Evolutionary conservation across 768 basidiomycete genomes (phyloP).

Genomic region (Boletus vinaceobasis): DNA sequence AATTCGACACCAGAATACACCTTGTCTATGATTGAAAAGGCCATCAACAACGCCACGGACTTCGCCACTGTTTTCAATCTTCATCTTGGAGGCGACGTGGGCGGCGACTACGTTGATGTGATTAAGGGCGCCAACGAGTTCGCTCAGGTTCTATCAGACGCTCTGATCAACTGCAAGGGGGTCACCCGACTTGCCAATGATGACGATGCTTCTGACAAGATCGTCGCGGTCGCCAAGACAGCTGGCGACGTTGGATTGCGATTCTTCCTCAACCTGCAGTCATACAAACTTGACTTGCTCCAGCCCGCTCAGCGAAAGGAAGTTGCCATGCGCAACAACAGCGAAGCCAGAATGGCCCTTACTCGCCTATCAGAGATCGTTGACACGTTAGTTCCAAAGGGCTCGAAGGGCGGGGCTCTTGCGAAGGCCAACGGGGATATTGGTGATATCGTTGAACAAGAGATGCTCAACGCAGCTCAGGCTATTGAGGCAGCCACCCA

Average conservation of each 20-base stretch:
- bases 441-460: slow-evolving; percentile 92
- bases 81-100: slow-evolving; percentile 79
- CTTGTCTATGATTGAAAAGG: slow-evolving; percentile 97
- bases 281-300: slow-evolving; percentile 86
- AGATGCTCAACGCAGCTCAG: slow-evolving; percentile 89
- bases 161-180: slow-evolving; percentile 91
- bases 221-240: slow-evolving; percentile 76
- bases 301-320: slow-evolving; percentile 75
- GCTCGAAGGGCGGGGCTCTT: slow-evolving; percentile 62
- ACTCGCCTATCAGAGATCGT: slow-evolving; percentile 84
- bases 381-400: slow-evolving; percentile 83
- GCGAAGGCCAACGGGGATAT: slow-evolving; percentile 87
- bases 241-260: slow-evolving; percentile 87
- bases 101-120: slow-evolving; percentile 95
- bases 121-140: slow-evolving; percentile 97
- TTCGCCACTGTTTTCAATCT: slow-evolving; percentile 94
- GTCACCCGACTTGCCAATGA: slow-evolving; percentile 89
- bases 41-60: slow-evolving; percentile 89
- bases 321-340: slow-evolving; percentile 85
- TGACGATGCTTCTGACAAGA: slow-evolving; percentile 90
- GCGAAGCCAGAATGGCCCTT: slow-evolving; percentile 78
- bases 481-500: slow-evolving; percentile 93
- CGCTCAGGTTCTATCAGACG: slow-evolving; percentile 89
- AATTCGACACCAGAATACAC: slow-evolving; percentile 99
- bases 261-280: slow-evolving; percentile 94